Evolutionary conservation across 225 moss, liverwort and hornwort species (phyloP).

Genomic region (Sphagnum contortum): DNA sequence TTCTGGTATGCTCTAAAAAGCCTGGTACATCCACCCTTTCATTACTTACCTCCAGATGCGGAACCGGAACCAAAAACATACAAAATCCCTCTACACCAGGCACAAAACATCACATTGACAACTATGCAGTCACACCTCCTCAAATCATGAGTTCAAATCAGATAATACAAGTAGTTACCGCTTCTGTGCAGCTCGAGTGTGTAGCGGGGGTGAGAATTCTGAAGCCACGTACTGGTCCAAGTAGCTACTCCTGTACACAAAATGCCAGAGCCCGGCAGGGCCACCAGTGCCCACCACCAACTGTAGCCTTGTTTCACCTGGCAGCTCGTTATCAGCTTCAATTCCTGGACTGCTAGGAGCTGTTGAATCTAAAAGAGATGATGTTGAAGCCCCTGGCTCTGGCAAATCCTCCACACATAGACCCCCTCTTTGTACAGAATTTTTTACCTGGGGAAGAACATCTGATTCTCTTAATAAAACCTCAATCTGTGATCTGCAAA

Average conservation of each 20-base stretch:
- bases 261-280: constrained; percentile 87
- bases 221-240: constrained; percentile 94
- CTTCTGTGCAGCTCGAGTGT: constrained; percentile 62
- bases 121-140: too few species aligned
- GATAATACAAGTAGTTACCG: too few species aligned
- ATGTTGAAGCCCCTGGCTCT: constrained; percentile 29
- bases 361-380: constrained; percentile 23
- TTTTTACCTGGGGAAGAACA: constrained; percentile 66
- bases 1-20: constrained; percentile 87
- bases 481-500: constrained; percentile 76
- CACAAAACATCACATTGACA: too few species aligned
- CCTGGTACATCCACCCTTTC: constrained; percentile 25
- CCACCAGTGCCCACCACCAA: constrained; percentile 55
- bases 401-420: constrained; percentile 75
- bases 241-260: constrained; percentile 86
- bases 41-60: background rate
- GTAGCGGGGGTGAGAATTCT: constrained; percentile 82
- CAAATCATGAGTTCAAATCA: too few species aligned
- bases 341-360: constrained; percentile 28
- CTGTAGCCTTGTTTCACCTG: constrained; percentile 22
- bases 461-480: constrained; percentile 61
- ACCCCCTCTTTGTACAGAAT: constrained; percentile 68
- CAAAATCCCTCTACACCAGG: too few species aligned
- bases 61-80: background rate
- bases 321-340: constrained; percentile 33